Base-by-base conservation (phyloP, 2,329 filamentous ascomycete genomes). In the Phialocephala subalpina region DNA sequence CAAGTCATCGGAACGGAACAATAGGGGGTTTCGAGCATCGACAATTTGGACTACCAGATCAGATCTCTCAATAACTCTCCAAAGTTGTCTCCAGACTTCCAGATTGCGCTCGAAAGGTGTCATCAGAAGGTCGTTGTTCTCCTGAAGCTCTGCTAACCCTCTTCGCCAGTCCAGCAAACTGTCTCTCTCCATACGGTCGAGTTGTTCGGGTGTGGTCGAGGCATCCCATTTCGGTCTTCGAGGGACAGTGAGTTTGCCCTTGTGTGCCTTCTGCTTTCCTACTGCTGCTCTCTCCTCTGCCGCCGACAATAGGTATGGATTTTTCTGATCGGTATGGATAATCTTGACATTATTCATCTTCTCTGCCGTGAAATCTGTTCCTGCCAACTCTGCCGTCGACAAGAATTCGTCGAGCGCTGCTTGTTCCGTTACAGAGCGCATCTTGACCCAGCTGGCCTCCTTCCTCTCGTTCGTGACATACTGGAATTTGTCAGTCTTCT, bases 301-400 rank as follows among this genome's bases (percentile, higher is more conserved):
- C 0, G 92, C 89, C 0, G 93, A 95, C 20, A 99, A 84, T 5
- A 99, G 83, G 74, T 95, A 99, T 0, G 96, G 96, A 79, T 99
- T 99, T 82, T 92, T 93, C 81, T 97, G 94, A 78, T 97, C 94
- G 72, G 90, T 91, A 78, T 99, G 96, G 73, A 99, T 97, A 77
- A 99, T 97, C 83, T 97, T 97, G 80, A 98, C 92, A 77, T 97
- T 98, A 82, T 95, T 98, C 88, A 97, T 92, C 86, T 98, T 98
- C 83, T 98, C 94, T 33, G 96, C 97, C 0, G 95, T 98, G 80
- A 99, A 99, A 78, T 99, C 96, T 72, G 96, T 99, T 71, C 94
- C 95, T n/a, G 96, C 96, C 73, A 99, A 84, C 81, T 98, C 94
- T 69, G 96, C 97, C 1, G 96, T 99, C 64, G 92, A 92, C 70